Base-by-base conservation (phyloP, 257 asterid genomes). In the Petunia secreta region DNA sequence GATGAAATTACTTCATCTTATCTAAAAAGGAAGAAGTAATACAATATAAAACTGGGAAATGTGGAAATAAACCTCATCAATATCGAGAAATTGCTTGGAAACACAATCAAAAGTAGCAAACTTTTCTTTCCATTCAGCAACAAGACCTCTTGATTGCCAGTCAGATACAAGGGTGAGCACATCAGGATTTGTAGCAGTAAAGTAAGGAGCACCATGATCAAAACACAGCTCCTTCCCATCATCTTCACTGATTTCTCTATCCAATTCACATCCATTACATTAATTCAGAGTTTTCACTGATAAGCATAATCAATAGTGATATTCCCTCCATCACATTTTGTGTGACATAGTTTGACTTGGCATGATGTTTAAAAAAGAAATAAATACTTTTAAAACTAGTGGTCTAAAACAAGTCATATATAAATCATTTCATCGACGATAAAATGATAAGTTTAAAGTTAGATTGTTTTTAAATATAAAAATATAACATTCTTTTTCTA, bases 171-270 rank as follows among this genome's bases (percentile, higher is more conserved):
- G 88, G 60, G 81, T 82, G 58, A 89, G 87, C 87, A 93, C 92
- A 82, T 91, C 97, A 8, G 84, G 84, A 87, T 89, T 90, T 63
- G 48, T 82, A 52, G 87, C 88, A 63, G 92, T 52, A 78, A 94
- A 94, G 80, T 87, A 94, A 25, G 98, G 95, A 25, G 96, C 96
- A 53, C 98, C 98, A 62, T 91, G 98, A 81, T 94, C 98, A 75
- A 94, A 94, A 78, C 75, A 44, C 53, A 93, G 86, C 89, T 90
- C 98, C 84, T 86, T 87, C 81, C 98, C 98, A 86, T 94, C 98
- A 86, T 94, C 98, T 77, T 91, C 97, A 78, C 81, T 81, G 63
- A 36, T 80, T 77, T 93, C 98, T 83, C 97, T 94, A 46, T 44
- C 46, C 53, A 39, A 55, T 40, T 41, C 41, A 62, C 37, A 38